A percentile compares a stretch with the other conserved stretches of the same genome.
Conservation (phyloP, 306 rosid genomes). For the Inga leiocalycina region DNA sequence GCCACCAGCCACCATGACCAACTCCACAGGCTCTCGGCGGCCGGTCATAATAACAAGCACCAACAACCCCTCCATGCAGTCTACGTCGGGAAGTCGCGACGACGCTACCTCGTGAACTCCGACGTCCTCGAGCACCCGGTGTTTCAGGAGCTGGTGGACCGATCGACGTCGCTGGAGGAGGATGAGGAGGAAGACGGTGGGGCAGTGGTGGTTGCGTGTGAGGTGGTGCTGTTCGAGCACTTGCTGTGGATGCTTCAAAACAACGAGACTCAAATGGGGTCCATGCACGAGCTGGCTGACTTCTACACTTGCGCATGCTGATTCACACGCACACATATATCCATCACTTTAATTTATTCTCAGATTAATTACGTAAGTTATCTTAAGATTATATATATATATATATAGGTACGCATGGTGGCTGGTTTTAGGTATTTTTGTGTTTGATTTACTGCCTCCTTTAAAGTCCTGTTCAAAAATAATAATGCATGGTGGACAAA, state of each 20-base stretch:
- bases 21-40: neutral
- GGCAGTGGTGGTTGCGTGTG: constrained; percentile 64
- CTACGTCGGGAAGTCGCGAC: constrained; percentile 74
- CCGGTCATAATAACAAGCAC: constrained; percentile 14
- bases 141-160: constrained; percentile 78
- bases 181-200: neutral
- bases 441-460: too few relatives aligned
- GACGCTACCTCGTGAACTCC: constrained; percentile 70
- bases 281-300: constrained; percentile 79
- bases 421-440: too few relatives aligned
- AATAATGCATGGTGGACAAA: constrained; percentile 1
- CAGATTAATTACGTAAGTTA: constrained; percentile 28
- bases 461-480: too few relatives aligned
- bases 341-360: constrained; percentile 3
- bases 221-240: constrained; percentile 93
- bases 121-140: constrained; percentile 72
- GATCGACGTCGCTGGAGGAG: constrained; percentile 16
- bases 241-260: constrained; percentile 90
- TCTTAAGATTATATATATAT: neutral
- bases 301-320: constrained; percentile 71
- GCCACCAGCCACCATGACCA: constrained; percentile 27
- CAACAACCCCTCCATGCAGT: constrained; percentile 49
- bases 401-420: too few relatives aligned
- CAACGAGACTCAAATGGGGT: constrained; percentile 68
- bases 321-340: neutral